Evolutionary conservation across 352 stramenopile species (phyloP).

Genomic region (Pythium myriotylum): DNA sequence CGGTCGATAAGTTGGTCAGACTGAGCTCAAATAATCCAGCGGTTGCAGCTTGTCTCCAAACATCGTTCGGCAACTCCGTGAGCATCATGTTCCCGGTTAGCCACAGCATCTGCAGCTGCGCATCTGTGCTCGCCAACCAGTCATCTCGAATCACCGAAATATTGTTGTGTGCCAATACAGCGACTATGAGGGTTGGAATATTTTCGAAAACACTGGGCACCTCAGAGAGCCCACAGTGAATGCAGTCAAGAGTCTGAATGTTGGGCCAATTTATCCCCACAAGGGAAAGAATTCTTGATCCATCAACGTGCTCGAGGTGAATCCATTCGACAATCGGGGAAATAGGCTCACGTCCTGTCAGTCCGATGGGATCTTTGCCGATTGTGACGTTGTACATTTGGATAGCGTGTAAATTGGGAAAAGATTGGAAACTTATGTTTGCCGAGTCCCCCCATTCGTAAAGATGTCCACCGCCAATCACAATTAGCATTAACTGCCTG

Average conservation of each 20-base stretch:
- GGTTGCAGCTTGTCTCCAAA: constrained; percentile 11
- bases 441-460: neutral
- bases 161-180: constrained; percentile 1
- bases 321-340: constrained; percentile 15
- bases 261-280: constrained; percentile 9
- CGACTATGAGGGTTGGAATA: neutral
- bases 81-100: constrained; percentile 1
- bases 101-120: constrained; percentile 10
- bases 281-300: neutral
- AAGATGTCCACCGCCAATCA: neutral
- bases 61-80: neutral
- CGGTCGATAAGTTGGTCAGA: constrained; percentile 10
- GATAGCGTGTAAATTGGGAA: neutral
- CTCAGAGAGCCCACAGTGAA: neutral
- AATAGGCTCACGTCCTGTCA: neutral
- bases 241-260: constrained; percentile 4
- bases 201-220: neutral
- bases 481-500: neutral
- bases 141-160: constrained; percentile 7
- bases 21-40: neutral
- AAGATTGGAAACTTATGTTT: neutral
- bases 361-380: neutral
- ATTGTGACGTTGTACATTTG: constrained; percentile 1
- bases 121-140: neutral
- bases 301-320: constrained; percentile 1